Evolutionary conservation across 2,329 filamentous ascomycete genomes (phyloP).

Genomic region (Alternaria novae-zelandiae): DNA sequence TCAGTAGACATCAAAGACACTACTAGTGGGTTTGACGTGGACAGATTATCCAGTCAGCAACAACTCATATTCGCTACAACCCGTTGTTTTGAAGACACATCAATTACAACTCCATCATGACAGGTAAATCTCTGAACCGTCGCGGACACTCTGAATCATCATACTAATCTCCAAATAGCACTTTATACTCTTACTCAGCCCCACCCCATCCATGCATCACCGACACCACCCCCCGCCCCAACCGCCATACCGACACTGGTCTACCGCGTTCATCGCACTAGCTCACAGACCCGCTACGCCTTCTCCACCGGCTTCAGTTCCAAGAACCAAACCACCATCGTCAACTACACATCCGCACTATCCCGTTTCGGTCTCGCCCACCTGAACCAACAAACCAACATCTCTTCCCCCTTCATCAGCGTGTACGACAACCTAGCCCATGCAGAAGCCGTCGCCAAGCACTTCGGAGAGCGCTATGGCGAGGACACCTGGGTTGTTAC

Average conservation of each 20-base stretch:
- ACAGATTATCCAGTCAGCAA: background rate
- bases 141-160: background rate
- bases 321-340: constrained; percentile 46
- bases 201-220: background rate
- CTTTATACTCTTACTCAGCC: constrained; percentile 11
- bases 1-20: background rate
- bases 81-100: background rate
- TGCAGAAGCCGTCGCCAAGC: constrained; percentile 34
- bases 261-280: constrained; percentile 39
- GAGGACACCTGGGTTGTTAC: constrained; percentile 36
- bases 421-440: constrained; percentile 38
- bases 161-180: constrained; percentile 7
- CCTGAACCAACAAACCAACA: constrained; percentile 43
- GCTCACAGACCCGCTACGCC: constrained; percentile 39
- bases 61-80: background rate
- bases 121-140: constrained; percentile 8
- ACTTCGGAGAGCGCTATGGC: constrained; percentile 24
- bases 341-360: constrained; percentile 30
- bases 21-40: background rate
- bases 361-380: constrained; percentile 40
- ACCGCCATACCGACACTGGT: constrained; percentile 33
- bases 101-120: constrained; percentile 14
- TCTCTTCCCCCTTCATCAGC: constrained; percentile 43
- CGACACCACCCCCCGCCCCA: constrained; percentile 18
- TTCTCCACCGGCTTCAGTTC: constrained; percentile 40